Evolutionary conservation across 2,329 filamentous ascomycete species (phyloP).

Genomic region (Fusarium algeriense): DNA sequence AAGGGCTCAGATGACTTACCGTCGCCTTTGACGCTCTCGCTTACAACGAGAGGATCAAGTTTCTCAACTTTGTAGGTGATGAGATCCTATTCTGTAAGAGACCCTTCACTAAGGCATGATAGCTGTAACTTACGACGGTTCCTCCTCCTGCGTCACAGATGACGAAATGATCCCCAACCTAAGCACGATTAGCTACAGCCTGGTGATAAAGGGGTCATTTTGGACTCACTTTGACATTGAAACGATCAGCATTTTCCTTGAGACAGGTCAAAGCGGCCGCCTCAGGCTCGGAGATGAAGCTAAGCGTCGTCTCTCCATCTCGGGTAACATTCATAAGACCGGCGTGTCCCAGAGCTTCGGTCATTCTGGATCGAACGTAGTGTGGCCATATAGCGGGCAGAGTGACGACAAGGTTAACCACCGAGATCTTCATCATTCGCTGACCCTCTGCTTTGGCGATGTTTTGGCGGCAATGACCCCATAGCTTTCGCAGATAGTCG

Average conservation of each 20-base stretch:
- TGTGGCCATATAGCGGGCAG: slow-evolving; percentile 61
- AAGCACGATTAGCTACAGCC: not conserved
- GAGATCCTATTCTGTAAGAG: slow-evolving; percentile 49
- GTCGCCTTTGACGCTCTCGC: slow-evolving; percentile 55
- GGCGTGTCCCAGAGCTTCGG: slow-evolving; percentile 49
- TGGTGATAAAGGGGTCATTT: not conserved
- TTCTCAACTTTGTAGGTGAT: slow-evolving; percentile 54
- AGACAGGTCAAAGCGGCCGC: slow-evolving; percentile 58
- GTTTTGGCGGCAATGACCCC: slow-evolving; percentile 46
- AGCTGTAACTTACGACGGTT: slow-evolving; percentile 49
- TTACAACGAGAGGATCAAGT: slow-evolving; percentile 47
- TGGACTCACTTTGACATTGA: slow-evolving; percentile 41
- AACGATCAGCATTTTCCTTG: slow-evolving; percentile 42
- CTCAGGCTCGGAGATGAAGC: slow-evolving; percentile 60
- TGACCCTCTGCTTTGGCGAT: slow-evolving; percentile 47
- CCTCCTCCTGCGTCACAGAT: slow-evolving; percentile 56
- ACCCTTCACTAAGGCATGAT: not conserved
- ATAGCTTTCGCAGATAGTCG: slow-evolving; percentile 52
- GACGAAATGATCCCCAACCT: slow-evolving; percentile 47
- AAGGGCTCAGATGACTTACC: slow-evolving; percentile 39
- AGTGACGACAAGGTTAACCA: slow-evolving; percentile 56
- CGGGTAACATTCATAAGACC: slow-evolving; percentile 51
- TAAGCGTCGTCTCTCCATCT: slow-evolving; percentile 49
- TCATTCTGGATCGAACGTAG: slow-evolving; percentile 55
- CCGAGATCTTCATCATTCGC: not conserved